A percentile compares a stretch with the other conserved stretches of the same genome.
These are phyloP conservation scores for Amniculicola lignicola DNA, from an alignment of 495 filamentous ascomycete species.

Conservation along the genomic window DNA sequence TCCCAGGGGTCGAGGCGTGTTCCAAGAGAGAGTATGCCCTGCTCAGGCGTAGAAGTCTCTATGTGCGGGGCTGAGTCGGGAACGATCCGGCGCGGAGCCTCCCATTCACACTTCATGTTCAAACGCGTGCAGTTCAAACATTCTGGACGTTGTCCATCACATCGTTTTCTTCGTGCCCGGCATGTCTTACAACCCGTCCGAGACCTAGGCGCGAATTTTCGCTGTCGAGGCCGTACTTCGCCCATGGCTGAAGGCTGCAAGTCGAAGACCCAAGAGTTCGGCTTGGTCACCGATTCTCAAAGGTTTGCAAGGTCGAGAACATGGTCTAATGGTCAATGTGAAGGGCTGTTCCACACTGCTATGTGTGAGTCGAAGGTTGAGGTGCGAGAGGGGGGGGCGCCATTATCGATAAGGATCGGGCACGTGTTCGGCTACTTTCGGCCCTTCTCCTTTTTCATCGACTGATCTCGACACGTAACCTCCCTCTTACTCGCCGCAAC, in stretches of 20 bases:
- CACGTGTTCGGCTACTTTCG: too few relatives aligned
- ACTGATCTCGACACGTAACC: too few relatives aligned
- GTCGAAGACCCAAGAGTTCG: background rate
- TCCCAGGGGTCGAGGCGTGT: slow-evolving; percentile 23
- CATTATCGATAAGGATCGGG: too few relatives aligned
- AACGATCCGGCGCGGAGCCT: slow-evolving; percentile 15
- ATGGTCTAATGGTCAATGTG: too few relatives aligned
- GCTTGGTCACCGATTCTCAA: background rate
- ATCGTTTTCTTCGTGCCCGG: slow-evolving; percentile 21
- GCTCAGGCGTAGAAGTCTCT: background rate
- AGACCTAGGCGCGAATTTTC: slow-evolving; percentile 20
- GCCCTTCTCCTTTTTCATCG: too few relatives aligned
- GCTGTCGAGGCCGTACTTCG: slow-evolving; percentile 15
- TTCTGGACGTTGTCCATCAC: slow-evolving; percentile 21
- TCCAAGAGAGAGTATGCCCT: background rate
- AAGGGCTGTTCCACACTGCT: too few relatives aligned
- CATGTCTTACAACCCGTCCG: slow-evolving; percentile 24
- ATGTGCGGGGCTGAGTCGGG: background rate
- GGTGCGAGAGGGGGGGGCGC: too few relatives aligned
- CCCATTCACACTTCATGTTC: slow-evolving; percentile 27
- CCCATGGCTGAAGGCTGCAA: slow-evolving; percentile 2
- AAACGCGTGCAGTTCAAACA: slow-evolving; percentile 24
- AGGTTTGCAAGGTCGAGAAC: background rate
- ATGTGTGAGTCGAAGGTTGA: too few relatives aligned
- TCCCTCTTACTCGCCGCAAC: too few relatives aligned